Evolutionary conservation across 148 eudicot species (phyloP).

Genomic region (Linanthus parryae): DNA sequence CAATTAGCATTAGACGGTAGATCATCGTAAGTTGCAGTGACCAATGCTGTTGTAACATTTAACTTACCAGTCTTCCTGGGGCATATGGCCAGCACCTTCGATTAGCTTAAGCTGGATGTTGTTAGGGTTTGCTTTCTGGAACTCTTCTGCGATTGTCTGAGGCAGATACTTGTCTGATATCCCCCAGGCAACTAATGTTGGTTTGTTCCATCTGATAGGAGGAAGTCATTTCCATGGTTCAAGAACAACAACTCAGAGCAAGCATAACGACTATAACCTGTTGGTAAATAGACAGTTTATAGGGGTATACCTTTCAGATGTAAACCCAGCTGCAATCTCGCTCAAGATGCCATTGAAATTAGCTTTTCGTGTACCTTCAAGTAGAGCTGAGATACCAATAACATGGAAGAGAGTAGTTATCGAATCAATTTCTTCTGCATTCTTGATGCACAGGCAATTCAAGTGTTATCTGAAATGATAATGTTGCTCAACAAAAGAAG

Average conservation of each 20-base stretch:
- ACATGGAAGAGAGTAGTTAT: conserved; percentile 1
- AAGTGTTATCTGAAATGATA: neutral
- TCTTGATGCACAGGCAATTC: neutral
- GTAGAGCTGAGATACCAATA: conserved; percentile 59
- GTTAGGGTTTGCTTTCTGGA: conserved; percentile 65
- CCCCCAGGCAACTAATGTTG: conserved; percentile 89
- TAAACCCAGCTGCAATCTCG: conserved; percentile 84
- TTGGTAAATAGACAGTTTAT: neutral
- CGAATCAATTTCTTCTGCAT: neutral
- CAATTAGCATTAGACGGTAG: neutral
- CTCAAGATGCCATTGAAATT: conserved; percentile 65
- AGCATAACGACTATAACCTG: too few species aligned
- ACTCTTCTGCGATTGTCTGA: conserved; percentile 85
- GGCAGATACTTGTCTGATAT: conserved; percentile 92
- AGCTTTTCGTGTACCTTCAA: conserved; percentile 76
- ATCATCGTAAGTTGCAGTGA: neutral
- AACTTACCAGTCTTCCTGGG: conserved; percentile 95
- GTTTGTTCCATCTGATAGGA: conserved; percentile 81
- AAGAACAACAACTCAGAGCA: too few species aligned
- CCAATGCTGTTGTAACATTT: neutral
- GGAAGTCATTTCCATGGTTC: conserved; percentile 5
- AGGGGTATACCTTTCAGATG: conserved; percentile 67
- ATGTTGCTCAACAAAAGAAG: conserved; percentile 3
- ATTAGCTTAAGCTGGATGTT: conserved; percentile 66
- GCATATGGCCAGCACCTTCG: conserved; percentile 99